A percentile compares a stretch with the other conserved stretches of the same genome.
These are phyloP conservation scores for Phytophthora pisi DNA, from an alignment of 352 stramenopile genomes.

Conservation along the genomic window DNA sequence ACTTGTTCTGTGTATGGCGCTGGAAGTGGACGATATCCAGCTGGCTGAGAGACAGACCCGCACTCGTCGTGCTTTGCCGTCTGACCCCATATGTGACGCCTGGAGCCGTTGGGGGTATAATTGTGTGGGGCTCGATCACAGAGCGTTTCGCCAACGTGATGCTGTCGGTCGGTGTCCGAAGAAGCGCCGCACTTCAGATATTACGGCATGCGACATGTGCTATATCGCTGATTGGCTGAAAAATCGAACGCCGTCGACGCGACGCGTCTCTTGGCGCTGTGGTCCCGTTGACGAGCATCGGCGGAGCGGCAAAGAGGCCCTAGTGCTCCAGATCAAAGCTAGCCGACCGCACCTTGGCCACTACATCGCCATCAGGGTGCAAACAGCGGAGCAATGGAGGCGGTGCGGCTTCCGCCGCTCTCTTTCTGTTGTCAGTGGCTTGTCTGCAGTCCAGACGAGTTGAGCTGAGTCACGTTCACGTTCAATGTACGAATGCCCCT, in stretches of 20 bases:
- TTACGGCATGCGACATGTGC: conserved; percentile 24
- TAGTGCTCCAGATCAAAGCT: too few relatives aligned
- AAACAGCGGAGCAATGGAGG: too few relatives aligned
- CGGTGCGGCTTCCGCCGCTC: too few relatives aligned
- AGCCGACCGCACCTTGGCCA: neutral
- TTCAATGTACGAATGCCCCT: neutral
- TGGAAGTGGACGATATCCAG: conserved; percentile 16
- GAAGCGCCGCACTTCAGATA: conserved; percentile 16
- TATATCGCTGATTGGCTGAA: conserved; percentile 13
- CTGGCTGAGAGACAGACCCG: conserved; percentile 24
- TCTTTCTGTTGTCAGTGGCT: neutral
- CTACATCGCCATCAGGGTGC: neutral
- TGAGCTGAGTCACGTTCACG: neutral
- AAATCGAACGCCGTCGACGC: conserved; percentile 6
- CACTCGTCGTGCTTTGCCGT: conserved; percentile 12
- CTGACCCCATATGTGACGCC: neutral
- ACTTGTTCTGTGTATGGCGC: conserved; percentile 12
- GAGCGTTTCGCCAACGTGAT: conserved; percentile 5
- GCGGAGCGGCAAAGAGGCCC: neutral
- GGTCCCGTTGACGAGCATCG: conserved; percentile 5
- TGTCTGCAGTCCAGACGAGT: neutral
- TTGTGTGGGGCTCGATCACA: neutral
- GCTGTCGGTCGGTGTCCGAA: conserved; percentile 10
- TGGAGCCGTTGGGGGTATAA: neutral
- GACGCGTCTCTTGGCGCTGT: conserved; percentile 4